A percentile compares a stretch with the other conserved stretches of the same genome.
phyloP scores from a whole-genome alignment of 73 alveolate genomes.

The Paramecium sonneborni region DNA sequence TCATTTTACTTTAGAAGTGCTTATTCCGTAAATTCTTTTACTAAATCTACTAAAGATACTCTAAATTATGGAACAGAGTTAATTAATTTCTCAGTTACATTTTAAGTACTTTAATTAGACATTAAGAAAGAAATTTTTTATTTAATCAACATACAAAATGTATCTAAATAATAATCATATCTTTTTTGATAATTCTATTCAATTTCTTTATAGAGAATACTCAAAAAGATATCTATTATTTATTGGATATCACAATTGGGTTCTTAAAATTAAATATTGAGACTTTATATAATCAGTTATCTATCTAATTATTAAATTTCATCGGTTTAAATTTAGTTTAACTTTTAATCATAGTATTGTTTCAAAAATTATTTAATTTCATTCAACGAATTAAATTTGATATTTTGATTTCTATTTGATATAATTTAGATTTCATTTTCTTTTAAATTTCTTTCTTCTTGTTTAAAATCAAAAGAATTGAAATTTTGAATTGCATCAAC shows the following conservation, averaged over 20 bases:
- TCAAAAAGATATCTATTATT: not conserved
- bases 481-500: not conserved
- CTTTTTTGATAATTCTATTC: not conserved
- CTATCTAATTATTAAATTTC: not conserved
- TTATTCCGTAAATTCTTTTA: not conserved
- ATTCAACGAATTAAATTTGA: not conserved
- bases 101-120: not conserved
- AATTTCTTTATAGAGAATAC: not conserved
- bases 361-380: not conserved
- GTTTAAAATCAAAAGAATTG: not conserved
- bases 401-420: not conserved
- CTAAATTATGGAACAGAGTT: not conserved
- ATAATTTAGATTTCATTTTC: not conserved
- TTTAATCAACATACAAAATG: conserved; percentile 30
- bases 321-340: not conserved
- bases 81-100: not conserved
- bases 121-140: not conserved
- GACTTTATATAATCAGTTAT: not conserved
- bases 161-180: conserved; percentile 24
- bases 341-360: not conserved
- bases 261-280: not conserved
- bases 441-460: not conserved
- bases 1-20: not conserved
- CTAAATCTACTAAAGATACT: not conserved
- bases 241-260: not conserved